Percentiles rank a stretch among this genome's conserved stretches.
Evolutionary conservation across 2,329 filamentous ascomycete species (phyloP).

Genomic region (Elsinoe fawcettii): DNA sequence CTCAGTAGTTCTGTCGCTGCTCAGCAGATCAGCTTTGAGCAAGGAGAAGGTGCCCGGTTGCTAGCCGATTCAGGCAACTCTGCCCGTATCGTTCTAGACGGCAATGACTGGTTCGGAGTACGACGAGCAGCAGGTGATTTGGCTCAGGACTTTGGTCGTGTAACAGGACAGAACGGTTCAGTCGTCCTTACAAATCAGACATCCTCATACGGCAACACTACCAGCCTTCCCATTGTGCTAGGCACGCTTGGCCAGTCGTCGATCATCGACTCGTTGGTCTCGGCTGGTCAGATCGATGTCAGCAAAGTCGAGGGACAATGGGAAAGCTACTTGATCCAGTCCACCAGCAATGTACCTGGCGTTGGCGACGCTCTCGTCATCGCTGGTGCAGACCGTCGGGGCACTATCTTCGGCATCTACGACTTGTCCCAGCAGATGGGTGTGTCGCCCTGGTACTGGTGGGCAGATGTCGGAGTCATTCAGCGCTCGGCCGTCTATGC

Average conservation of each 20-base stretch:
- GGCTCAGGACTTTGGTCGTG: slow-evolving; percentile 60
- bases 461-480: slow-evolving; percentile 53
- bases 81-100: slow-evolving; percentile 45
- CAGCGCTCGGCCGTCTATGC: slow-evolving; percentile 49
- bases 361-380: slow-evolving; percentile 56
- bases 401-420: slow-evolving; percentile 63
- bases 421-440: slow-evolving; percentile 66
- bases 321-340: slow-evolving; percentile 58
- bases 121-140: slow-evolving; percentile 61
- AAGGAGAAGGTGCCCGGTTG: not conserved
- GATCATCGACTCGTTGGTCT: slow-evolving; percentile 52
- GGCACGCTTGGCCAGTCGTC: slow-evolving; percentile 57
- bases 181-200: slow-evolving; percentile 36
- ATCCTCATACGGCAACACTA: slow-evolving; percentile 34
- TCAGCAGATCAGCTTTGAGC: slow-evolving; percentile 5
- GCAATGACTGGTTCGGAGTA: slow-evolving; percentile 59
- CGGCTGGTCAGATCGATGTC: slow-evolving; percentile 50
- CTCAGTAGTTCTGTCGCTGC: not conserved
- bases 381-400: slow-evolving; percentile 56
- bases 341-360: slow-evolving; percentile 50
- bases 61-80: not conserved
- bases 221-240: slow-evolving; percentile 49
- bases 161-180: slow-evolving; percentile 58
- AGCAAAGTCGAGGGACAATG: slow-evolving; percentile 53
- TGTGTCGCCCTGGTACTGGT: slow-evolving; percentile 63